Base-by-base conservation (phyloP, 176 grass and related monocot species). In the Carex pumila region DNA sequence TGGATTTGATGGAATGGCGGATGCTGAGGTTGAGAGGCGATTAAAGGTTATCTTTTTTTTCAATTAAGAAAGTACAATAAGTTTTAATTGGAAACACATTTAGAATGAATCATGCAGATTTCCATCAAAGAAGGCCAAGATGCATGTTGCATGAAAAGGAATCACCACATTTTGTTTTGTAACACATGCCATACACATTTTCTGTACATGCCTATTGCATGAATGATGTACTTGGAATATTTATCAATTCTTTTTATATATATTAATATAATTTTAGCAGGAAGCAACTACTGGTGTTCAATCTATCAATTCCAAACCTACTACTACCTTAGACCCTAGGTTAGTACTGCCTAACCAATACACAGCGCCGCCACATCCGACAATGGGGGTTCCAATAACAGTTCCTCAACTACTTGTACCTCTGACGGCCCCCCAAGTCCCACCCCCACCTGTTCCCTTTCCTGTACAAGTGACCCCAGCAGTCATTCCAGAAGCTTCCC, bases 11-110 rank as follows among this genome's bases (percentile, higher is more conserved):
- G 96, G 96, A 67, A 98, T 92, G 87, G 85, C 86, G 34, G 96
- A 90, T 86, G 91, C 91, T 85, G 93, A 92, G 86, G 83, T 89
- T 8, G 96, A 95, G 71, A 86, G 88, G 88, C 93, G 90, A 95
- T 87, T 90, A 89, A 95, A 99, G 87, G 95, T 98, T 77, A 73
- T 85, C 36, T 82, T 88, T 74, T 79, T 25, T n/a, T 45, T 70
- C 2, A 43, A n/a, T 1, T 43, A 43, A 70, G 17, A 6, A n/a
- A 41, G 60, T 62, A 62, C 7, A 19, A 43, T 7, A 3, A 15
- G 36, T 43, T 70, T 8, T n/a, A 41, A 43, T 43, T 70, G 41
- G 41, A 74, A 74, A n/a, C 19, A 15, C 59, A 65, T 81, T 81
- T 81, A 47, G 60, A 41, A 81, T 63, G 54, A 65, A 63, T 62